Evolutionary conservation across 2,329 filamentous ascomycete genomes (phyloP), one percentile per base, ranked within the genome.

Genomic region (Blastomyces silverae): DNA sequence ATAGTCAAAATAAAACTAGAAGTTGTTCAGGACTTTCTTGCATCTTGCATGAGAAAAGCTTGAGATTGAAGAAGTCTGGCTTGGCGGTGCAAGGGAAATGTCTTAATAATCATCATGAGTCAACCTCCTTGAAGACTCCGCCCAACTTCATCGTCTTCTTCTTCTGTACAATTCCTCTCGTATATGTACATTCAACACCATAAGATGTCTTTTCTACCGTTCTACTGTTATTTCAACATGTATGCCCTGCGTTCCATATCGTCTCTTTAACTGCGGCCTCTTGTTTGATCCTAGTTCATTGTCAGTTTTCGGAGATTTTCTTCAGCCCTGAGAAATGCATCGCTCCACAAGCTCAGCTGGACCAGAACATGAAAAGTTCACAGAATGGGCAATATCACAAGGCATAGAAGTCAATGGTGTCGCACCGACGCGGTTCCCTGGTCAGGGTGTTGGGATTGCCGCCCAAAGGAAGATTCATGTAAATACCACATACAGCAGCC

Each of bases 371-470:
- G 77, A 83, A 34, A 77, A 79, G 10, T 89, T 95, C 66, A 80
- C 88, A 2, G 71, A 81, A 66, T 96, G 91, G 90, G 88, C 89
- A 1, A 74, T 80, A 55, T 76, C 78, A 1, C 82, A 85, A 65
- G 89, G 89, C 17, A 83, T 95, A 37, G 76, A 82, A 46, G 83
- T 91, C 69, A 82, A 88, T 70, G 87, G 87, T 37, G 85, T 95
- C 59, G 79, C 80, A 2, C 87, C 91, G 5, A 82, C 85, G 52
- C 80, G 80, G 50, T 86, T 96, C 20, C 84, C 87, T 6, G 89
- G 87, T 1, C 83, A 89, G 64, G 92, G 92, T 37, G 83, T 94
- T 63, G 92, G 92, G 58, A 86, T 96, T 64, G 82, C 92, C 61
- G 88, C 91, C 5, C 87, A 85, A 15, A 82, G 83, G 37, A 78